Base-by-base conservation (phyloP, 2,329 filamentous ascomycete genomes). In the Fusarium abutilonis region DNA sequence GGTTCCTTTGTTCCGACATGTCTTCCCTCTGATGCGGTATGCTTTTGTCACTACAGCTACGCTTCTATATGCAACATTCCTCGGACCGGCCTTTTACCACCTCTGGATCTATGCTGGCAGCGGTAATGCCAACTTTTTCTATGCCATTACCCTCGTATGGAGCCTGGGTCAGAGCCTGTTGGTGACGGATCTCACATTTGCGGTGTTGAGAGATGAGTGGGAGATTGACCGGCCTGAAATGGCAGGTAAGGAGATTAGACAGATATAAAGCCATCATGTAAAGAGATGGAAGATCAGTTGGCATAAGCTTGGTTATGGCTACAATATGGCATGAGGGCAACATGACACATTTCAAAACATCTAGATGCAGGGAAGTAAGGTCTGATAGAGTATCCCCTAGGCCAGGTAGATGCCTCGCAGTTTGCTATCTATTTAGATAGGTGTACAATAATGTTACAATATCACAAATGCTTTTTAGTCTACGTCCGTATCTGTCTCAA, bases 61-160 rank as follows among this genome's bases (percentile, higher is more conserved):
- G 2, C 83, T 99, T 35, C 79, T 98, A 9, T 99, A 99, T 75
- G 89, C 92, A 21, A 90, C 89, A 3, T 89, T 97, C 61, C 83
- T 99, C 0, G 95, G 95, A 0, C 95, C 95, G 1, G 93, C 93
- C 0, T 99, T 99, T 74, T 97, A 98, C 75, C 89, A 99, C 73
- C 81, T 99, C 6, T 99, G 95, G 95, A 94, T 99, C 55, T 99
- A 98, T 73, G 95, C 95, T 3, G 95, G 95, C 45, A 97, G 93
- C 53, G 95, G 95, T 26, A 99, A 99, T 71, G 95, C 95, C 56
- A 99, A 99, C 75, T 99, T 99, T 79, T 99, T 99, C 79, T 99
- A 99, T 74, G 95, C 95, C 65, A 98, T 99, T 70, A 99, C 95
- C 0, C 80, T 99, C n/a, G 95, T 99, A 0, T 99, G 95, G 95